Conservation (phyloP, 495 filamentous ascomycete genomes). For the Talaromyces borbonicus region DNA sequence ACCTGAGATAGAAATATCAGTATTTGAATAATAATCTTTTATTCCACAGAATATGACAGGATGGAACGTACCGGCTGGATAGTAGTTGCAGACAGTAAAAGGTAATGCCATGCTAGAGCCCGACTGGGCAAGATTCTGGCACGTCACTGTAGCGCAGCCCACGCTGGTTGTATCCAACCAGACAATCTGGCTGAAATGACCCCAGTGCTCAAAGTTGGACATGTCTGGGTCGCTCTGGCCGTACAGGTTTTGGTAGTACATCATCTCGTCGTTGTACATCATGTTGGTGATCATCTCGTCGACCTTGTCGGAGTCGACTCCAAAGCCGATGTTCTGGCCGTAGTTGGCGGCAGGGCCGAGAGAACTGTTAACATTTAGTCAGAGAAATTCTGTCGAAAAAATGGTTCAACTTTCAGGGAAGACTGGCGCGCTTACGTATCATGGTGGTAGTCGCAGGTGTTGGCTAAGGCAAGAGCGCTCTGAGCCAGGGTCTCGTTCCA, state of each 20-base stretch:
- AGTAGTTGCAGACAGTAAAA: conserved; percentile 86
- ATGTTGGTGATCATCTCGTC: conserved; percentile 57
- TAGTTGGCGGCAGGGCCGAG: conserved; percentile 52
- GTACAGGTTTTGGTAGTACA: conserved; percentile 35
- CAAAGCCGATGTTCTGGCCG: conserved; percentile 75
- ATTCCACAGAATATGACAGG: neutral
- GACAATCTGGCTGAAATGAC: conserved; percentile 85
- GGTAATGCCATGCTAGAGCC: conserved; percentile 39
- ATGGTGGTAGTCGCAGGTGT: conserved; percentile 61
- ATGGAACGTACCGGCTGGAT: conserved; percentile 44
- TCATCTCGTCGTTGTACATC: conserved; percentile 79
- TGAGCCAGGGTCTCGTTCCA: conserved; percentile 54
- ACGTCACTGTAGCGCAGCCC: conserved; percentile 60
- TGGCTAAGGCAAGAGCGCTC: conserved; percentile 46
- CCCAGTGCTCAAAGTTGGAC: conserved; percentile 57
- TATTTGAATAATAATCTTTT: neutral
- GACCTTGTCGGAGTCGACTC: conserved; percentile 35
- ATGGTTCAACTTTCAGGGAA: too few species aligned
- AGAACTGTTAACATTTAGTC: conserved; percentile 17
- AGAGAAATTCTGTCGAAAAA: too few species aligned
- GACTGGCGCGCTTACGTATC: conserved; percentile 51
- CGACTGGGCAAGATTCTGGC: conserved; percentile 38
- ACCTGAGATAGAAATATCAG: conserved; percentile 35
- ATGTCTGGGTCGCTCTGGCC: conserved; percentile 40
- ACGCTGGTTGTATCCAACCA: conserved; percentile 65